Percentiles rank a stretch among this genome's conserved stretches.
Conservation (phyloP, 805 yeast species). For the Candida insectalens region DNA sequence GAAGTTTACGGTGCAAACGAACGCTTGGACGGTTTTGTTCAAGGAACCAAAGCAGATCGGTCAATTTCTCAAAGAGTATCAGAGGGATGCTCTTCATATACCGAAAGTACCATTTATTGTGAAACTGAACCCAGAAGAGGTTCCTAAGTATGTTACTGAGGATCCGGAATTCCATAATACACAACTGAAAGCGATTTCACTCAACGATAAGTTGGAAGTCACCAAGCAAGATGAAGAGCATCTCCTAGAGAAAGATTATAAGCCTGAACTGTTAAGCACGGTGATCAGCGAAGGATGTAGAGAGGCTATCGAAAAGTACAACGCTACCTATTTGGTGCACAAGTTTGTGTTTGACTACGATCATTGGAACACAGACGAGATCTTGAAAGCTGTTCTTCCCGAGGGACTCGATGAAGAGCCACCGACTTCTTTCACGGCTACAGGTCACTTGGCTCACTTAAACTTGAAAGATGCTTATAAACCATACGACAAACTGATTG, state of each 20-base stretch:
- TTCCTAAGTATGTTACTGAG: slow-evolving; percentile 3
- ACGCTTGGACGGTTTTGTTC: slow-evolving; percentile 58
- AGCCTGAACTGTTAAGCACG: slow-evolving; percentile 6
- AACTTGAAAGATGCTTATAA: slow-evolving; percentile 77
- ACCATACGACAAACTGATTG: slow-evolving; percentile 73
- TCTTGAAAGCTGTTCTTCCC: slow-evolving; percentile 70
- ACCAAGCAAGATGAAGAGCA: slow-evolving; percentile 22
- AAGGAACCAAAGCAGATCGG: slow-evolving; percentile 59
- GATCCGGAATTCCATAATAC: slow-evolving; percentile 18
- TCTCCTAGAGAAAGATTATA: slow-evolving; percentile 1
- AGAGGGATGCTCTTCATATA: slow-evolving; percentile 54
- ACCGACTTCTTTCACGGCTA: slow-evolving; percentile 86
- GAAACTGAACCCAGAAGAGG: slow-evolving; percentile 18
- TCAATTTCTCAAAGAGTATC: slow-evolving; percentile 46
- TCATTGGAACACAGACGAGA: slow-evolving; percentile 87
- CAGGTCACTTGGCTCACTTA: slow-evolving; percentile 94
- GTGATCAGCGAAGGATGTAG: slow-evolving; percentile 34
- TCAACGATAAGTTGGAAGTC: slow-evolving; percentile 41
- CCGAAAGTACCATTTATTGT: slow-evolving; percentile 66
- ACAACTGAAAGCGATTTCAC: slow-evolving; percentile 43
- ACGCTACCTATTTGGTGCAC: slow-evolving; percentile 42
- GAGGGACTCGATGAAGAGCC: slow-evolving; percentile 55
- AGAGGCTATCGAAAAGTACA: slow-evolving; percentile 35
- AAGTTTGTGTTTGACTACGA: slow-evolving; percentile 53
- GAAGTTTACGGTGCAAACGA: slow-evolving; percentile 47